Evolutionary conservation across 1,139 yeast genomes (phyloP).

Genomic region (Pichia sp.): DNA sequence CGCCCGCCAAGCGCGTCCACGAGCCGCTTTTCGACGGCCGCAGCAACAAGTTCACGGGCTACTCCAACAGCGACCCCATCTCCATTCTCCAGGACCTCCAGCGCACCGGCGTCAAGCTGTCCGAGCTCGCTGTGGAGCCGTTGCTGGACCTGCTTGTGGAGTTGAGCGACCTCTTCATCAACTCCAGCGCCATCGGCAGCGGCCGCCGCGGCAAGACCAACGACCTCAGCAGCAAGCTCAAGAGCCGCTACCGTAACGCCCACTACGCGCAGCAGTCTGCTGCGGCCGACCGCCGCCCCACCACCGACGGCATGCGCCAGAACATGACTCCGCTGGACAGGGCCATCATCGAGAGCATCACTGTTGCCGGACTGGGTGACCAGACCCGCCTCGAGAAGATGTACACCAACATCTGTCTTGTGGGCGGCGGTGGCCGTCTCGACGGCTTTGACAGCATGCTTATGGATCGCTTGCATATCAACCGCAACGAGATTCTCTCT

Average conservation of each 20-base stretch:
- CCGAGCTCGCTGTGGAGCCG: slow-evolving; percentile 8
- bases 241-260: slow-evolving; percentile 4
- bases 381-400: slow-evolving; percentile 53
- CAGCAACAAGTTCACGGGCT: slow-evolving; percentile 23
- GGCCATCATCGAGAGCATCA: slow-evolving; percentile 83
- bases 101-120: slow-evolving; percentile 8
- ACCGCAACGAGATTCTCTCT: slow-evolving; percentile 67
- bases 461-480: slow-evolving; percentile 76
- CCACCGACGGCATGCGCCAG: slow-evolving; percentile 11
- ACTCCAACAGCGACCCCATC: slow-evolving; percentile 20
- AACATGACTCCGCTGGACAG: slow-evolving; percentile 61
- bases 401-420: slow-evolving; percentile 76
- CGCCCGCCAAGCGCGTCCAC: slow-evolving; percentile 20
- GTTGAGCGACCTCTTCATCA: slow-evolving; percentile 6
- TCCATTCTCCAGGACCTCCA: slow-evolving; percentile 28
- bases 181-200: slow-evolving; percentile 11
- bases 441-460: slow-evolving; percentile 73
- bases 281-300: background rate
- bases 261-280: slow-evolving; percentile 1
- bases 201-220: slow-evolving; percentile 10
- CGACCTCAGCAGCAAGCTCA: slow-evolving; percentile 1
- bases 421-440: slow-evolving; percentile 88
- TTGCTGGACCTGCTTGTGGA: slow-evolving; percentile 7
- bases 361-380: slow-evolving; percentile 67
- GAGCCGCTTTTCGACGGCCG: slow-evolving; percentile 20